Evolutionary conservation across 1,284 basidiomycete genomes (phyloP).

Genomic region (Sanghuangporus baumii): DNA sequence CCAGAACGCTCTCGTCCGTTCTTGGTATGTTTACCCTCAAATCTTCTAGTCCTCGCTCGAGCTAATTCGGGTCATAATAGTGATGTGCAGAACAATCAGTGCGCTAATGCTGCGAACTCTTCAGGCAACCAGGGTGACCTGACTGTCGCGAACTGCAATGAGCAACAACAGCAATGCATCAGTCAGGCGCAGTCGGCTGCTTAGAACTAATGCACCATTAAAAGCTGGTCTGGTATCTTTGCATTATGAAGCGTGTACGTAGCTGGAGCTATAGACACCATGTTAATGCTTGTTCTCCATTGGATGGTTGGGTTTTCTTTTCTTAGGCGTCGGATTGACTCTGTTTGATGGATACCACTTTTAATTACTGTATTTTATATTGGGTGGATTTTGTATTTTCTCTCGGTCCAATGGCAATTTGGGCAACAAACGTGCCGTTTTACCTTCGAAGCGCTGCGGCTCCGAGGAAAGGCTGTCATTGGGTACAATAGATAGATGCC

Average conservation of each 20-base stretch:
- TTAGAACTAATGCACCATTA: background rate
- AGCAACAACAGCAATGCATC: constrained; percentile 42
- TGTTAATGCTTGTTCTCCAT: background rate
- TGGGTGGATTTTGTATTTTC: background rate
- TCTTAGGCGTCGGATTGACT: background rate
- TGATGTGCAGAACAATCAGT: constrained; percentile 54
- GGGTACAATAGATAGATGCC: too few relatives aligned
- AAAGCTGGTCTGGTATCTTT: background rate
- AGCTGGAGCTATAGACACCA: background rate
- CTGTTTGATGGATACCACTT: constrained; percentile 1
- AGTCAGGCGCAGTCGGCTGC: constrained; percentile 21
- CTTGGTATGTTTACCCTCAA: constrained; percentile 30
- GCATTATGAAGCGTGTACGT: background rate
- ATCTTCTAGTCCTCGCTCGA: background rate
- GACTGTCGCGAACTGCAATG: constrained; percentile 45
- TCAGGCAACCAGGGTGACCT: constrained; percentile 34
- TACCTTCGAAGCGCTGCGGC: too few relatives aligned
- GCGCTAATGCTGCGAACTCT: constrained; percentile 39
- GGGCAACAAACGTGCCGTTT: background rate
- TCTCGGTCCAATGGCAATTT: background rate
- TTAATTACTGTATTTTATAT: background rate
- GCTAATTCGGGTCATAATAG: background rate
- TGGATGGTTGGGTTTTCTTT: background rate
- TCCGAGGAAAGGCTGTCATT: too few relatives aligned
- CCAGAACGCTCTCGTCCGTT: constrained; percentile 46